Base-by-base conservation (phyloP, 116 monocot species). In the Papilionanthe hybrid region DNA sequence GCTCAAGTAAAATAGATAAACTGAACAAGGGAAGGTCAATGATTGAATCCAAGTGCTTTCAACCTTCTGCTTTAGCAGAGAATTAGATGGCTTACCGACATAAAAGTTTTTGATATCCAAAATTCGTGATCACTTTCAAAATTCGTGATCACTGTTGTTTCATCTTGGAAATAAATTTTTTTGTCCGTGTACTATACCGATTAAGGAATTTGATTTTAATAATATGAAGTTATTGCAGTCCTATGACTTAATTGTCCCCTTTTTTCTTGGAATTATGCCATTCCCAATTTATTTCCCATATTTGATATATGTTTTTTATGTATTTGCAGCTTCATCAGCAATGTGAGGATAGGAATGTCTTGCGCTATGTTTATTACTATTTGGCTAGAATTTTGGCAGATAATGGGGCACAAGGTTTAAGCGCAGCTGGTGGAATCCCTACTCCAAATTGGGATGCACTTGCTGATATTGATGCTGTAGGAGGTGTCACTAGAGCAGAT, bases 401-500 rank as follows among this genome's bases (percentile, higher is more conserved):
- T 79, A 92, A 77, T 90, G 95, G 93, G 79, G 72, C 87, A 63
- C 89, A 97, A 81, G 91, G 96, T 41, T 78, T 92, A 80, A 94
- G 93, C 84, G 86, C 92, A 80, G 89, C 86, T 79, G 99, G 99
- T 82, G 99, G 99, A 77, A 99, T 99, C 37, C 99, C 99, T 37
- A 99, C 99, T 73, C 99, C 99, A 57, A 99, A 99, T 82, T 99
- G 95, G 99, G 99, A 99, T 90, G 95, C 91, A 83, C 99, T 99
- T 82, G 99, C 99, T 72, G 93, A 99, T 82, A 93, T 99, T 79
- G 99, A 99, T 93, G 91, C 95, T 85, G 91, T 86, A 80, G 99
- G 99, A 77, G 99, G 99, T 47, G 93, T 99, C 60, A 99, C 99
- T 43, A 87, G 95, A 85, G 95, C 95, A 72, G 99, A 99, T 89